These are phyloP conservation scores for Morella rubra DNA, from an alignment of 306 rosid genomes.

Conservation along the genomic window DNA sequence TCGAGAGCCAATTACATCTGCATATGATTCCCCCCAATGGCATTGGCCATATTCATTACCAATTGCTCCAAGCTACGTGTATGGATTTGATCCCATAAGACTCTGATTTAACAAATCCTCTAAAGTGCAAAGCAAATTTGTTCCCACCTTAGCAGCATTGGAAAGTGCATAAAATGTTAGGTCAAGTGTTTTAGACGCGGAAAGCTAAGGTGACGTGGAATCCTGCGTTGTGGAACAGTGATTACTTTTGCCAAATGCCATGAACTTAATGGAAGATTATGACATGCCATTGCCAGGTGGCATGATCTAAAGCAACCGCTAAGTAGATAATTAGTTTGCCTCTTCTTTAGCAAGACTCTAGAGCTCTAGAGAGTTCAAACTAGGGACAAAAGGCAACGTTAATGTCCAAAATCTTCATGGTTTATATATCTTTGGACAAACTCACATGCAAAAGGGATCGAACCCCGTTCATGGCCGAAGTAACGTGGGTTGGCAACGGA, in stretches of 20 bases:
- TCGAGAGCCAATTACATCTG: too few relatives aligned
- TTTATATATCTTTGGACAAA: slow-evolving; percentile 8
- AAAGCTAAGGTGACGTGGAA: neutral
- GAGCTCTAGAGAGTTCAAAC: neutral
- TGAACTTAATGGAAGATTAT: neutral
- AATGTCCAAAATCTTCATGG: neutral
- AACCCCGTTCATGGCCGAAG: slow-evolving; percentile 2
- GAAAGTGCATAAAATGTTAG: neutral
- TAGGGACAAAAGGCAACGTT: neutral
- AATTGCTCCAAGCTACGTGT: neutral
- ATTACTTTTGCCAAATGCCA: slow-evolving; percentile 12
- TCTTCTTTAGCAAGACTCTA: neutral
- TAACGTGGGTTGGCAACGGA: neutral
- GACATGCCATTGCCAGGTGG: slow-evolving; percentile 4
- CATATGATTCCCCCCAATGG: too few relatives aligned
- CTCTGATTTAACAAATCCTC: slow-evolving; percentile 3
- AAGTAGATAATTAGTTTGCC: neutral
- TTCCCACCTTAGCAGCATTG: neutral
- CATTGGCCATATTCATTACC: too few relatives aligned
- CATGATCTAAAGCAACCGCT: neutral
- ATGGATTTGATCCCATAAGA: neutral
- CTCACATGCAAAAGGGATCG: slow-evolving; percentile 11
- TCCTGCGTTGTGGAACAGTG: neutral
- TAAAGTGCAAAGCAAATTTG: neutral
- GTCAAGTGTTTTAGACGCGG: slow-evolving; percentile 3